phyloP scores from a whole-genome alignment of 352 stramenopile genomes.

The Globisporangium carolinianum region DNA sequence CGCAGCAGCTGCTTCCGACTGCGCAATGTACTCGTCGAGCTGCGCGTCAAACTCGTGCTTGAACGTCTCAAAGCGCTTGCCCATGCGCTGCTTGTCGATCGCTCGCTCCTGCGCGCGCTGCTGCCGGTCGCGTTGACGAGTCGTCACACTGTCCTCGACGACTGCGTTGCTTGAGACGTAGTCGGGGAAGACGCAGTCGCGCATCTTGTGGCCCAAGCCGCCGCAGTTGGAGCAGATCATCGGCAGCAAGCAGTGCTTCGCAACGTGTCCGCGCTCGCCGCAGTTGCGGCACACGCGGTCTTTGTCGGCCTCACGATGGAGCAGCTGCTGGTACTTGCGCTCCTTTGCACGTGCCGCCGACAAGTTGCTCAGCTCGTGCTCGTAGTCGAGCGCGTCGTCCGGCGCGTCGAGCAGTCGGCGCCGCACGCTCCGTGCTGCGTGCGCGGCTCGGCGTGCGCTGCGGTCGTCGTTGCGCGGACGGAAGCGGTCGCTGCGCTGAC shows the following conservation, averaged over 20 bases:
- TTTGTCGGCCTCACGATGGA: constrained; percentile 46
- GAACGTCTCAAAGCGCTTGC: constrained; percentile 42
- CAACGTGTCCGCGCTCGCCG: constrained; percentile 60
- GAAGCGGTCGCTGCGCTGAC: background rate
- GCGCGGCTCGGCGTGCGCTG: constrained; percentile 1
- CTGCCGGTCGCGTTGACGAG: constrained; percentile 8
- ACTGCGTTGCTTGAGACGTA: constrained; percentile 23
- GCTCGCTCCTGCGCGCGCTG: constrained; percentile 12
- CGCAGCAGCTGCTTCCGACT: constrained; percentile 11
- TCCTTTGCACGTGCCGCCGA: constrained; percentile 28
- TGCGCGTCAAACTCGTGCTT: constrained; percentile 52
- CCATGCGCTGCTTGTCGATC: constrained; percentile 25
- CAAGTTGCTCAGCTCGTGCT: constrained; percentile 55
- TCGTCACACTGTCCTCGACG: background rate
- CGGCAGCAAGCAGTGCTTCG: constrained; percentile 64
- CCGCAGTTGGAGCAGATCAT: constrained; percentile 77
- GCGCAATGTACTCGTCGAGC: constrained; percentile 53
- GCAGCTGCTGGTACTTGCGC: constrained; percentile 57
- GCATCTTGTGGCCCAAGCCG: constrained; percentile 46
- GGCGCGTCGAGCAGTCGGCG: constrained; percentile 16
- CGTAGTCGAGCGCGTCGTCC: constrained; percentile 59
- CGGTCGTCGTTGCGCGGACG: constrained; percentile 1
- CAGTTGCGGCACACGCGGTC: constrained; percentile 72
- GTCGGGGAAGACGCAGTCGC: constrained; percentile 37
- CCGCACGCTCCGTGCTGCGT: constrained; percentile 12